Base-by-base conservation (phyloP, 2,329 filamentous ascomycete species). In the Dactylonectria macrodidyma region DNA sequence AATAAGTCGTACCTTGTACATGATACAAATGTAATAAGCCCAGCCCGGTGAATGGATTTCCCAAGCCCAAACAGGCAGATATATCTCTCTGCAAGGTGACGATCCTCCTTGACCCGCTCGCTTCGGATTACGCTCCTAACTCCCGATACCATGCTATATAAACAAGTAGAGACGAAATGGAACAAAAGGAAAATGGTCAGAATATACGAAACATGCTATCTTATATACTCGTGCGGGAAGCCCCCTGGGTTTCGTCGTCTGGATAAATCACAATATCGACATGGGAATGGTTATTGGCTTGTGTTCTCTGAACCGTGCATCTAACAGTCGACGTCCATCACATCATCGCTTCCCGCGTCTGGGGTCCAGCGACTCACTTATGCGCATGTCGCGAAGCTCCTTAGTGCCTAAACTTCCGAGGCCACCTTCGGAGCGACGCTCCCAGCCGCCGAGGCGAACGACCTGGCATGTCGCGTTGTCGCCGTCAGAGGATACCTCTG, bases 361-460 rank as follows among this genome's bases (percentile, higher is more conserved):
- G 51, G 95, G 95, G 85, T 97, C 93, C 71, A 89, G 84, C 5
- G 95, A 95, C 80, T 98, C 95, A 57, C 90, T 86, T 77, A 89
- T 90, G 80, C 95, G 90, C 82, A 92, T 95, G 73, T 97, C 94
- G 68, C 96, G 89, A 78, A 95, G 90, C 86, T 98, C 95, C 83
- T 95, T 97, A 5, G 95, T 98, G 3, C 95, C 94, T 79, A 98
- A 80, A 77, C 94, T 96, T 3, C 95, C 95, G 67, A 95, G 80
- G 0, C 96, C 96, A 4, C 96, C 96, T 79, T 98, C 95, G 56
- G 87, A 90, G 68, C 93, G 86, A 64, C 90, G 84, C 80, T 92
- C 91, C 91, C 91, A 92, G 7, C 91, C 91, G 24, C 91, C 91
- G 0, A 93, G 84, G 55, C 91, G 82, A 30, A 92, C 87, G 11